Conservation (phyloP, 1,139 yeast species). For the Kodamaea sp. region DNA sequence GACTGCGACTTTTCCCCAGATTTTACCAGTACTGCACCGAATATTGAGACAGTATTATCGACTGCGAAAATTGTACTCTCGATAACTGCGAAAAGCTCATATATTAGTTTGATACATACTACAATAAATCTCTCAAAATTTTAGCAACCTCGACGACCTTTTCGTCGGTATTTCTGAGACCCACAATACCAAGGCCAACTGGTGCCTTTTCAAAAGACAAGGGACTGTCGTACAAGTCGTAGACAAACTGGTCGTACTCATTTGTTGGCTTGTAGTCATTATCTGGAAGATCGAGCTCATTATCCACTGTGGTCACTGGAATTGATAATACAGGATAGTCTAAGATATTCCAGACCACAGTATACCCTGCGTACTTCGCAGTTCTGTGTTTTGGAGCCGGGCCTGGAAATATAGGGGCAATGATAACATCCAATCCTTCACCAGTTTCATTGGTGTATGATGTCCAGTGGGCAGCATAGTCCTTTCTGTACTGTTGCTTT, state of each 20-base stretch:
- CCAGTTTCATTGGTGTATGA: conserved; percentile 13
- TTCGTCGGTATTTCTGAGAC: conserved; percentile 22
- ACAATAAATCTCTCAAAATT: conserved; percentile 2
- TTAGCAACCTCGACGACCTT: conserved; percentile 18
- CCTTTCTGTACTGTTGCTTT: conserved; percentile 22
- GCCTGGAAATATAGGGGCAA: conserved; percentile 25
- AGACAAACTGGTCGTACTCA: conserved; percentile 14
- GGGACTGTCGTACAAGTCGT: conserved; percentile 18
- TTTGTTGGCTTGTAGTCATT: conserved; percentile 11
- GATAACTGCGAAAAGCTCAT: no score
- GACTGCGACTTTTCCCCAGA: no score
- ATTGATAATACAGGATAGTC: conserved; percentile 25
- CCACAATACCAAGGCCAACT: conserved; percentile 18
- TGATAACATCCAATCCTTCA: conserved; percentile 17
- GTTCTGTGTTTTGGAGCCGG: conserved; percentile 23
- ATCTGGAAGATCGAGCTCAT: conserved; percentile 14
- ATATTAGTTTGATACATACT: no score
- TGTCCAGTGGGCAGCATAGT: conserved; percentile 21
- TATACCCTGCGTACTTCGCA: conserved; percentile 24
- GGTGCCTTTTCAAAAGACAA: conserved; percentile 19
- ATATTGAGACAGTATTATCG: no score
- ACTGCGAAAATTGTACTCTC: no score
- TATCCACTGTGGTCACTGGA: conserved; percentile 22
- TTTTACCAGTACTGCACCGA: no score
- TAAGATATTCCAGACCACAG: conserved; percentile 24